Evolutionary conservation across 2,329 filamentous ascomycete species (phyloP), one percentile per base, ranked within the genome.

Genomic region (Plenodomus biglobosus): DNA sequence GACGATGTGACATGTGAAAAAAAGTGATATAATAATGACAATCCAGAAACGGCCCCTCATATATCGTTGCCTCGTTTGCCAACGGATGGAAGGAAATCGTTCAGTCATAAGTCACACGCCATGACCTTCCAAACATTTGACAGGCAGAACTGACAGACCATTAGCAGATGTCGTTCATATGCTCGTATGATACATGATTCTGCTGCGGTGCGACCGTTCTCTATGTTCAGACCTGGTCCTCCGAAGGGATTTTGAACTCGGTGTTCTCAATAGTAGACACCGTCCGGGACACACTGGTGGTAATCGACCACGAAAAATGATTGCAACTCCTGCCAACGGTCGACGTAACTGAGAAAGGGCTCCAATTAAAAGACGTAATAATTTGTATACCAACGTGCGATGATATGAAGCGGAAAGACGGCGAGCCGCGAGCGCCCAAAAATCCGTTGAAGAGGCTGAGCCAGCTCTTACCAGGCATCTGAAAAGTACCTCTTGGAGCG

Each of bases 401-500:
- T 32, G 27, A 32, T 8, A 8, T 32, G 27, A 32, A 32, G 11
- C 27, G 13, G 15, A 3, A 32, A 15, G 8, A 11, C 11, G 27
- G 27, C 27, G 15, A 32, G 27, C 8, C 11, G 13, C 8, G 17
- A 19, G 15, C 19, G 19, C 19, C 15, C 22, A 24, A 6, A 5
- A 24, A 24, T 11, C 22, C 22, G 11, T 24, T 5, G 11, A 24
- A 47, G 38, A 40, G 36, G 24, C 18, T 39, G 37, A 37, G 40
- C 18, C 34, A 45, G 19, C 18, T 16, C 10, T 58, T 44, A 60
- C 45, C 55, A 61, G 7, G 52, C 61, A 55, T 78, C 76, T 43
- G 73, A 76, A 51, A 79, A 79, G 57, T 79, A 80, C 24, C 78
- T 62, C 64, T 78, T 79, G 36, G 73, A 76, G 46, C 73, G 64